These are phyloP conservation scores for Phytophthora podocarpi DNA, from an alignment of 352 stramenopile genomes.

Conservation along the genomic window DNA sequence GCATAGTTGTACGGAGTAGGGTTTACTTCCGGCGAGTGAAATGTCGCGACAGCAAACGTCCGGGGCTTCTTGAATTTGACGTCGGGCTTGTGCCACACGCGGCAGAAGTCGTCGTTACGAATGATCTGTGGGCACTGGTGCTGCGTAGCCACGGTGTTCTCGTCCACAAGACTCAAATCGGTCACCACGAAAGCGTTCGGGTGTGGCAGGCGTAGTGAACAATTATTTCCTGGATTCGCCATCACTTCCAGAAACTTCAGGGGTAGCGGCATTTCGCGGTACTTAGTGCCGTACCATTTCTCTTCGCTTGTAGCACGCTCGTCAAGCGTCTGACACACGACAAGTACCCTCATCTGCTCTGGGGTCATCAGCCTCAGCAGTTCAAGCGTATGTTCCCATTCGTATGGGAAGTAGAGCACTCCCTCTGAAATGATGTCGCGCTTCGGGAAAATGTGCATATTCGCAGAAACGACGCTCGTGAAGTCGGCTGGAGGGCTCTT, in stretches of 20 bases:
- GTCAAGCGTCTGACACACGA: constrained; percentile 42
- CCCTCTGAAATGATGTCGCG: constrained; percentile 58
- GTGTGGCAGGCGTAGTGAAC: constrained; percentile 40
- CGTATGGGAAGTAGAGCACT: constrained; percentile 56
- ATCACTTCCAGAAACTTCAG: constrained; percentile 34
- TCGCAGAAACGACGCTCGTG: constrained; percentile 55
- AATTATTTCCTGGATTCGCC: constrained; percentile 29
- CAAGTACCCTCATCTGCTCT: constrained; percentile 40
- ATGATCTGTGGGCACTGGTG: constrained; percentile 38
- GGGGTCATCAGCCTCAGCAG: constrained; percentile 53
- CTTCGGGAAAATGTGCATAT: constrained; percentile 61
- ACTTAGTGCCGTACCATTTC: constrained; percentile 55
- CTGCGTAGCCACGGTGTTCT: constrained; percentile 13
- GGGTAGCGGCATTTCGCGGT: constrained; percentile 34
- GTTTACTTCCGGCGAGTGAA: constrained; percentile 64
- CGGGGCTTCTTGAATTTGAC: constrained; percentile 89
- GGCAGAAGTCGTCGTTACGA: constrained; percentile 40
- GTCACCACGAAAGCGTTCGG: constrained; percentile 41
- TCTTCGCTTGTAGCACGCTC: constrained; percentile 36
- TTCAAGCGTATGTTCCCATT: constrained; percentile 44
- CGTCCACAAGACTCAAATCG: constrained; percentile 24
- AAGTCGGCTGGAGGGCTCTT: constrained; percentile 72
- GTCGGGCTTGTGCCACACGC: constrained; percentile 85
- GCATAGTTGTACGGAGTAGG: constrained; percentile 59
- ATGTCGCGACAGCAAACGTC: constrained; percentile 69